Base-by-base conservation (phyloP, 176 grass and related monocot species). In the Rhynchospora tenuis region DNA sequence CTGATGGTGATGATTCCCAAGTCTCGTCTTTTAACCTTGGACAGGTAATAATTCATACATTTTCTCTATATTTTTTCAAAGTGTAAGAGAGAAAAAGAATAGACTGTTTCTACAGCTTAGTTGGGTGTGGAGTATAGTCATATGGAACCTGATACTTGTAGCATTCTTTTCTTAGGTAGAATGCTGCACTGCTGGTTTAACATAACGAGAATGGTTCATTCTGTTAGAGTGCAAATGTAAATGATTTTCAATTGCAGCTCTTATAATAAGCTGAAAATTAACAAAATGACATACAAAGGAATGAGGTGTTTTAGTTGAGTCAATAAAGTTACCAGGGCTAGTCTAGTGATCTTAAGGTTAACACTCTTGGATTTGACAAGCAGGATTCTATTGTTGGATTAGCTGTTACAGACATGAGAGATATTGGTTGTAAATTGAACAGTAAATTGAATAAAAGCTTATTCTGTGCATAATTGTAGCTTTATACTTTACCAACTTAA, bases 1-100 rank as follows among this genome's bases (percentile, higher is more conserved):
- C 96, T 90, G 96, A 98, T 88, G 83, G 81, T 23, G 89, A 71
- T 17, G 96, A 93, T 84, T 89, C 83, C 67, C 96, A 98, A 79
- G 86, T 98, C 89, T 94, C 96, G 66, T 81, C 89, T 83, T 83
- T 91, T 47, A 91, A 90, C 78, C 72, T 95, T 84, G 89, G 86
- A 88, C 89, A 95, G 79, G 96, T 98, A 95, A 84, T 86, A 65
- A n/a, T 66, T 83, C 80, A 45, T 61, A 46, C 4, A 19, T 65
- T 51, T 80, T 80, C 8, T 63, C 16, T 66, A 17, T 38, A 14
- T 7, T 75, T 75, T 54, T 54, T 13, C 51, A 50, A 75, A 23
- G 12, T 23, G 51, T 14, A 17, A 1, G 0, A 61, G 24, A 75
- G 52, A 72, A 64, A 64, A 73, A 50, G 9, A 15, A 47, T 38